A percentile compares a stretch with the other conserved stretches of the same genome.
These are phyloP conservation scores for Penicillium sp. DNA, from an alignment of 2,329 filamentous ascomycete genomes.

Conservation along the genomic window DNA sequence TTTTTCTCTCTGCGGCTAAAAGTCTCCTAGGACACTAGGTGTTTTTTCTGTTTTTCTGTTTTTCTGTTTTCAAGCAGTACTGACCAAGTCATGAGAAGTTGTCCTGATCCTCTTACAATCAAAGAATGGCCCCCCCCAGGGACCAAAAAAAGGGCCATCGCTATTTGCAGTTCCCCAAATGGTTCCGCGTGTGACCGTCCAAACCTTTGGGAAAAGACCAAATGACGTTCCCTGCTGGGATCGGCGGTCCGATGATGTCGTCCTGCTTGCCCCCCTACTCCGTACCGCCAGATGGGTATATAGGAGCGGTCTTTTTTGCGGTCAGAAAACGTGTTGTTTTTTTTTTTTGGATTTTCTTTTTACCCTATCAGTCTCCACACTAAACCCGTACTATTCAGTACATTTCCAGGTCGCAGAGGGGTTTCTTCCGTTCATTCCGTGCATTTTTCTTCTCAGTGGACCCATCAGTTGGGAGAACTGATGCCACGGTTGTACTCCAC, in stretches of 20 bases:
- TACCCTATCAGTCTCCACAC: slow-evolving; percentile 4
- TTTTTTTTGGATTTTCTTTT: not conserved
- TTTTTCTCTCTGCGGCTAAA: not conserved
- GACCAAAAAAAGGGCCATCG: not conserved
- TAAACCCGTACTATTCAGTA: not conserved
- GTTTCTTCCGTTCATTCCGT: slow-evolving; percentile 8
- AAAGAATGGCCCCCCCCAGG: not conserved
- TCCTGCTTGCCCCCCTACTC: slow-evolving; percentile 7
- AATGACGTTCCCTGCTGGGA: slow-evolving; percentile 16
- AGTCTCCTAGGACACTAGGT: not conserved
- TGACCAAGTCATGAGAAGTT: not conserved
- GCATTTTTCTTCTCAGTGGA: slow-evolving; percentile 12
- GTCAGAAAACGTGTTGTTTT: slow-evolving; percentile 2
- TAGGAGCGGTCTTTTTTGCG: not conserved
- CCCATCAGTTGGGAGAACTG: slow-evolving; percentile 1
- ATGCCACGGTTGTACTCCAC: slow-evolving; percentile 9
- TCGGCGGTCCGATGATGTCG: slow-evolving; percentile 23
- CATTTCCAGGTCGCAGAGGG: not conserved
- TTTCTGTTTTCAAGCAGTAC: not conserved
- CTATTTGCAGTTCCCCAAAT: not conserved
- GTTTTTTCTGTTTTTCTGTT: not conserved
- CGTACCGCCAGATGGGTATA: slow-evolving; percentile 8
- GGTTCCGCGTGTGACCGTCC: slow-evolving; percentile 12
- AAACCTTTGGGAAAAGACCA: not conserved
- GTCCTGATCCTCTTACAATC: not conserved